Base-by-base conservation (phyloP, 73 alveolate species). In the Paramecium tetraurelia region DNA sequence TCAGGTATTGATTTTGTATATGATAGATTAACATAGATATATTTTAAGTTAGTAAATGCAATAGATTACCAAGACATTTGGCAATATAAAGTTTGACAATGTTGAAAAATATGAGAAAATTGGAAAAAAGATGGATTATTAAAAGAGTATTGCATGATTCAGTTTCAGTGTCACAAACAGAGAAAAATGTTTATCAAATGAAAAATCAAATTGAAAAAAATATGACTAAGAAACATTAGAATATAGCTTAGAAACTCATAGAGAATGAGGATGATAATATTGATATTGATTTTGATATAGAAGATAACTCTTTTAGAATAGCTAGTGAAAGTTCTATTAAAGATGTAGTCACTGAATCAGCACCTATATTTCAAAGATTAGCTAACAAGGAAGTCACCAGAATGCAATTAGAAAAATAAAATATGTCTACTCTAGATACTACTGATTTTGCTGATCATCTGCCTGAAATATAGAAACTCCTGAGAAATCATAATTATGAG, bases 1-100 rank as follows among this genome's bases (percentile, higher is more conserved):
- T 76, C 95, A 94, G 41, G 95, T 53, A 24, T 93, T 94, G 2
- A 35, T 35, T 2, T 9, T 12, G 16, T 72, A 16, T 36, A 36
- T 72, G 5, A 72, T 33, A 72, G 86, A 72, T 72, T 35, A 72
- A 72, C 27, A 16, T 72, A 21, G 86, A 72, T 72, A 5, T 35
- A 21, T 72, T 33, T 12, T 21, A 16, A 36, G 59, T 72, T 2
- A 36, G 86, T 18, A 72, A 40, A 36, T 72, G 59, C 10, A 72
- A 72, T 72, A 72, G 86, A 72, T 36, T 40, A 36, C 86, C 86
- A 72, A 72, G 59, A 20, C 40, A 72, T 38, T 36, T 72, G 21
- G 86, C 86, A 12, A 72, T 72, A 14, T 11, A 72, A 40, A 72
- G 86, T 38, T 72, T 72, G 10, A 36, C 86, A 3, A 72, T 72